Evolutionary conservation across 1,284 basidiomycete genomes (phyloP).

Genomic region (Pyrrhoderma lamaoense): DNA sequence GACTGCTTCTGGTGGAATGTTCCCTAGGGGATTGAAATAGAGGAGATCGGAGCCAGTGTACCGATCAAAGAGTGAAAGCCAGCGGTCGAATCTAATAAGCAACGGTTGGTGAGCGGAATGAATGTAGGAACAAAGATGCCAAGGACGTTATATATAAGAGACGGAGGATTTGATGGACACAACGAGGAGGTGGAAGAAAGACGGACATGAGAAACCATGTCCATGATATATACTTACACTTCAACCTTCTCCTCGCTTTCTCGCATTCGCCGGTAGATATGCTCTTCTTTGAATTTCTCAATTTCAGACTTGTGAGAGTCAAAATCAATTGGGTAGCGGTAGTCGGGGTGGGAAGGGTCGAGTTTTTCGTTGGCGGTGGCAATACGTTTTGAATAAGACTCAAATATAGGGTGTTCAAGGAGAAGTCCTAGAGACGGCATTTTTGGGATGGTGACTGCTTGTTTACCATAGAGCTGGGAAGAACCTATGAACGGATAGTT

Average conservation of each 20-base stretch:
- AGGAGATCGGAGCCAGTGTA: slow-evolving; percentile 65
- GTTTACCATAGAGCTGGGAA: slow-evolving; percentile 59
- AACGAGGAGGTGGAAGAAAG: no score
- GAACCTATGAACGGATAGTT: slow-evolving; percentile 4
- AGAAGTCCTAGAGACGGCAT: slow-evolving; percentile 93
- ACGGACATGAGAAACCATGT: no score
- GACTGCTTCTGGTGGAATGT: slow-evolving; percentile 60
- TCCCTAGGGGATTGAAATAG: slow-evolving; percentile 65
- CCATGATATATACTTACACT: slow-evolving; percentile 46
- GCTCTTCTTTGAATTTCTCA: slow-evolving; percentile 72
- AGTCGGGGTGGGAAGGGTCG: slow-evolving; percentile 43
- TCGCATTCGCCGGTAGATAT: slow-evolving; percentile 82
- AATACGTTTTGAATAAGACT: slow-evolving; percentile 70
- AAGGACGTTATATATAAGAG: not conserved
- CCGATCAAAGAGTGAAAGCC: slow-evolving; percentile 61
- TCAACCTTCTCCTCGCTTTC: slow-evolving; percentile 73
- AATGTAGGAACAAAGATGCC: not conserved
- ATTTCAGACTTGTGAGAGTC: slow-evolving; percentile 57
- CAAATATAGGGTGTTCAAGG: slow-evolving; percentile 89
- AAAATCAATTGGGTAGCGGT: slow-evolving; percentile 66
- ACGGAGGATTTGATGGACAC: no score
- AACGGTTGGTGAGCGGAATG: not conserved
- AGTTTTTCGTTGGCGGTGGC: slow-evolving; percentile 52
- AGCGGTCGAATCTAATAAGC: slow-evolving; percentile 60
- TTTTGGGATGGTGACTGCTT: slow-evolving; percentile 86